Conservation (phyloP, 257 asterid genomes). For the Hygrophila difformis region DNA sequence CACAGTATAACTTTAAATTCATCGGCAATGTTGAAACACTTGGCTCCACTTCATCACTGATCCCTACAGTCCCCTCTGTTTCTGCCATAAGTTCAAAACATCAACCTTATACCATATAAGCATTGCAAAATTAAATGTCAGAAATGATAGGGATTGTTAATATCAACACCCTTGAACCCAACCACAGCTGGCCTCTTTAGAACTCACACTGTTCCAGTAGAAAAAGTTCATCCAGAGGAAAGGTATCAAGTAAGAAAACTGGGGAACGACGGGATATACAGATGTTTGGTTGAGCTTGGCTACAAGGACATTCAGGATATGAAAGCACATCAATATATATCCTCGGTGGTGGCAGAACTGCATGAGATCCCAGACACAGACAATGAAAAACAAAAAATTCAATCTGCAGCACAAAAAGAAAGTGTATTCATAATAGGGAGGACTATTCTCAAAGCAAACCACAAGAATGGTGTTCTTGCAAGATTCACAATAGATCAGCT, state of each 20-base stretch:
- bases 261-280: slow-evolving; percentile 40
- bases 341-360: slow-evolving; percentile 21
- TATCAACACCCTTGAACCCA: too few species aligned
- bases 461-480: slow-evolving; percentile 27
- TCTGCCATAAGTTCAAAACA: too few species aligned
- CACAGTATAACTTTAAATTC: too few species aligned
- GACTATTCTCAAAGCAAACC: slow-evolving; percentile 35
- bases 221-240: slow-evolving; percentile 27
- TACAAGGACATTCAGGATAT: slow-evolving; percentile 40
- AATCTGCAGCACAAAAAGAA: slow-evolving; percentile 26
- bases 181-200: too few species aligned
- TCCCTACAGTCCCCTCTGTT: too few species aligned
- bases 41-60: too few species aligned
- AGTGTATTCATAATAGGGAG: slow-evolving; percentile 35
- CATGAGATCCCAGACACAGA: slow-evolving; percentile 17
- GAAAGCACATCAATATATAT: slow-evolving; percentile 33
- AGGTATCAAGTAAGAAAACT: slow-evolving; percentile 37
- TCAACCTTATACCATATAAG: too few species aligned
- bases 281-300: slow-evolving; percentile 57
- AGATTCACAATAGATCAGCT: slow-evolving; percentile 34
- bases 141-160: too few species aligned
- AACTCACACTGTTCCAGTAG: slow-evolving; percentile 46
- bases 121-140: too few species aligned
- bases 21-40: too few species aligned
- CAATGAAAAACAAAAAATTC: slow-evolving; percentile 25